phyloP scores from a whole-genome alignment of 345 rosid genomes.

The Rhizophora mangle region DNA sequence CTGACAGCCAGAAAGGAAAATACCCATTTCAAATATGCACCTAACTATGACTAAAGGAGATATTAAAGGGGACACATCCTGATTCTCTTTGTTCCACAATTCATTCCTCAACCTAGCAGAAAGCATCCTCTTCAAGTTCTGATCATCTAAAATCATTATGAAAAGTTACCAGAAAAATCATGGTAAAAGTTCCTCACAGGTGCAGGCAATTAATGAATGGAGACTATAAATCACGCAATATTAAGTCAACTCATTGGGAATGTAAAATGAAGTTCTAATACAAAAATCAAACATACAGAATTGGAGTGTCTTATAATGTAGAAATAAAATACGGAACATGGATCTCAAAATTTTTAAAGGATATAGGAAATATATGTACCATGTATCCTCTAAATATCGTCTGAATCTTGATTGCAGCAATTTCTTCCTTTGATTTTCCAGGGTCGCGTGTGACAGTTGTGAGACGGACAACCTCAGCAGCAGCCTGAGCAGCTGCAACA shows the following conservation, averaged over 20 bases:
- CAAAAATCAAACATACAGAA: no score
- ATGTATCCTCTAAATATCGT: slow-evolving; percentile 76
- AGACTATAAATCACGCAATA: no score
- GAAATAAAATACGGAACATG: background rate
- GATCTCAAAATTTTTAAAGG: background rate
- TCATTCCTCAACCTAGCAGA: no score
- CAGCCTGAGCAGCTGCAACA: slow-evolving; percentile 35
- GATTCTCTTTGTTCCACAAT: no score
- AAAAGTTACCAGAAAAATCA: background rate
- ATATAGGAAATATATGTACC: slow-evolving; percentile 40
- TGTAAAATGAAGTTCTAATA: no score
- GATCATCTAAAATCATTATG: background rate
- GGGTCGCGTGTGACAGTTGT: slow-evolving; percentile 31
- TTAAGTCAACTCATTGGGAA: no score
- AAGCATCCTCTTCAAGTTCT: no score
- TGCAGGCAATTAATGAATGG: no score
- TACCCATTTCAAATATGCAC: background rate
- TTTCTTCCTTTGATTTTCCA: slow-evolving; percentile 73
- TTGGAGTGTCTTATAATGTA: no score
- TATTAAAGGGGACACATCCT: no score
- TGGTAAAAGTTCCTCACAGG: background rate
- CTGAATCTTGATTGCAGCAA: slow-evolving; percentile 86
- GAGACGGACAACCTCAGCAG: slow-evolving; percentile 46
- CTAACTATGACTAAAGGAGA: background rate
- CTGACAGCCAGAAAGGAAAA: slow-evolving; percentile 35